Percentiles rank a stretch among this genome's conserved stretches.
Conservation (phyloP, 2,329 filamentous ascomycete species). For the Clonostachys chloroleuca region DNA sequence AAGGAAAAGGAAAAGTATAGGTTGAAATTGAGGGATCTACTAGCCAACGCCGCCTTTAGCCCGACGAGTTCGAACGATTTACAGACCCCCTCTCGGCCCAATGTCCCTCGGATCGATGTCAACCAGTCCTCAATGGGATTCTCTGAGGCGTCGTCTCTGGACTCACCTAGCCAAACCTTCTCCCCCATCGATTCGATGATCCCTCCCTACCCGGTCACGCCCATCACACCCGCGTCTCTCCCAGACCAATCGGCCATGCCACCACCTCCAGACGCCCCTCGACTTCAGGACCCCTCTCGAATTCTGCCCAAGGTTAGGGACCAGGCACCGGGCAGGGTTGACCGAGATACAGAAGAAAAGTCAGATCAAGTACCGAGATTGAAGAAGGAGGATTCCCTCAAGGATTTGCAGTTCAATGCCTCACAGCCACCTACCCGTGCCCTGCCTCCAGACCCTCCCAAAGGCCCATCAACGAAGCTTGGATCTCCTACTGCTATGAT, state of each 20-base stretch:
- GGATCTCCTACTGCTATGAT: conserved; percentile 30
- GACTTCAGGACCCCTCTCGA: conserved; percentile 39
- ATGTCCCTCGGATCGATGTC: conserved; percentile 9
- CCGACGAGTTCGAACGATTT: neutral
- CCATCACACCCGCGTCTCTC: conserved; percentile 26
- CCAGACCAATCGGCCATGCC: conserved; percentile 32
- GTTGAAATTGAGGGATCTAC: conserved; percentile 77
- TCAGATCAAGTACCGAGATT: conserved; percentile 39
- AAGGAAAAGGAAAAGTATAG: conserved; percentile 95
- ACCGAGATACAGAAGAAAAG: conserved; percentile 49
- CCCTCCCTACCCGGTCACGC: conserved; percentile 62
- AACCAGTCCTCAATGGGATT: neutral
- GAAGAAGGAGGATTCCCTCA: conserved; percentile 31
- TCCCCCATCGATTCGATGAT: conserved; percentile 57
- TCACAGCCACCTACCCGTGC: conserved; percentile 52
- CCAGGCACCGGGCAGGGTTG: conserved; percentile 52
- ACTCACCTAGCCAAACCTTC: conserved; percentile 44
- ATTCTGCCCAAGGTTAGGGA: conserved; percentile 58
- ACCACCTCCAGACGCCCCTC: neutral
- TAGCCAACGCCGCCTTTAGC: conserved; percentile 17
- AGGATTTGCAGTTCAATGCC: conserved; percentile 31
- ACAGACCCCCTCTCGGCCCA: neutral
- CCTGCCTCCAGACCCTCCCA: conserved; percentile 46
- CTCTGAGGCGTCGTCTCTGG: conserved; percentile 43
- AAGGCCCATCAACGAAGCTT: conserved; percentile 45